Percentiles rank a stretch among this genome's conserved stretches.
Conservation (phyloP, 2,329 filamentous ascomycete genomes). For the Chaetomiaceae sp. region DNA sequence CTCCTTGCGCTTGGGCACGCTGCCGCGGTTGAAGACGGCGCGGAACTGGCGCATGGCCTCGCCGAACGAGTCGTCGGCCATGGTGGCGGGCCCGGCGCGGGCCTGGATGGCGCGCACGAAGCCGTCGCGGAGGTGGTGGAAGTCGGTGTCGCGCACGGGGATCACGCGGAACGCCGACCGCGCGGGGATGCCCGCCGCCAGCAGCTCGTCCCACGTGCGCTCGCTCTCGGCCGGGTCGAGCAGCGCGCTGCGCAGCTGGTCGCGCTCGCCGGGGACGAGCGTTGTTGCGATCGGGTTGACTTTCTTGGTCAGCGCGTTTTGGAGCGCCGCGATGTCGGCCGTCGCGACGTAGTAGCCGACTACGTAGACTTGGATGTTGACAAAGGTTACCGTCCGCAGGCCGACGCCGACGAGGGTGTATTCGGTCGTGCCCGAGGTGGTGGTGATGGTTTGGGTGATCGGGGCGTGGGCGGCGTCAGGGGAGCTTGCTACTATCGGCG, state of each 20-base stretch:
- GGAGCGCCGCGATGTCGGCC: constrained; percentile 73
- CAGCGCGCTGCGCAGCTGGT: constrained; percentile 62
- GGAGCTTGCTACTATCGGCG: constrained; percentile 25
- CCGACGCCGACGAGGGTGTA: constrained; percentile 88
- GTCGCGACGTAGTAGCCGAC: constrained; percentile 89
- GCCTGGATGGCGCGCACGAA: constrained; percentile 82
- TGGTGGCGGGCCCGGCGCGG: constrained; percentile 42
- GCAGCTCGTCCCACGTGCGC: constrained; percentile 66
- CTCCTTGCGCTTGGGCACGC: constrained; percentile 74
- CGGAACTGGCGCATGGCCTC: constrained; percentile 73
- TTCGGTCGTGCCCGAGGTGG: constrained; percentile 43
- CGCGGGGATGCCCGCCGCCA: constrained; percentile 60
- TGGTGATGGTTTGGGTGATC: constrained; percentile 32
- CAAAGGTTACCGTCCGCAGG: constrained; percentile 82
- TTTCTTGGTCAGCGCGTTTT: constrained; percentile 68
- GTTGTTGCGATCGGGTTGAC: constrained; percentile 77
- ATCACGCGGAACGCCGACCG: constrained; percentile 77
- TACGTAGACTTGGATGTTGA: constrained; percentile 89
- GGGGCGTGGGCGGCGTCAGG: constrained; percentile 31
- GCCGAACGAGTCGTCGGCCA: constrained; percentile 72
- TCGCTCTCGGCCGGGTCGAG: constrained; percentile 66
- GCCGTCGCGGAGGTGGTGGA: constrained; percentile 84
- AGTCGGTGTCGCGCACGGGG: constrained; percentile 91
- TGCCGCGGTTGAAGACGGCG: constrained; percentile 71
- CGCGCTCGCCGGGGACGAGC: constrained; percentile 76